Evolutionary conservation across 352 stramenopile genomes (phyloP), one percentile per base, ranked within the genome.

Genomic region (Globisporangium lucens): DNA sequence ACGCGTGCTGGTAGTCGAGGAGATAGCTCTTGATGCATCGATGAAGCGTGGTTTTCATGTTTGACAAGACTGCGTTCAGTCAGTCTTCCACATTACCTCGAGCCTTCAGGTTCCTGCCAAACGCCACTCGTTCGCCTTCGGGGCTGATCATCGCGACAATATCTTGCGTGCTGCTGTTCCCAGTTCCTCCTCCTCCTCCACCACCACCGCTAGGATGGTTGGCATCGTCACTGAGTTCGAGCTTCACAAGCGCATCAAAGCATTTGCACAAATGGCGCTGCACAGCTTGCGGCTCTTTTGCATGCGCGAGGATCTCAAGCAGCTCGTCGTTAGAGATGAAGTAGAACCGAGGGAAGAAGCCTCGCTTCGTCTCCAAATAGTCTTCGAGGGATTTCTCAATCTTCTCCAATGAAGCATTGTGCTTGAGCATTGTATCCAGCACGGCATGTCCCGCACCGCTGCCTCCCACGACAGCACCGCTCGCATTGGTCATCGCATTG

Each of bases 301-400:
- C 84, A 51, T 95, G 86, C 0, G 87, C 81, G 6, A 97, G 61
- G 35, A 97, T 93, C 61, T 95, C 87, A 4, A 97, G 66, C 36
- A 97, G 66, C 41, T 96, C 89, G 56, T 95, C 89, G 66, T 95
- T 95, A 36, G 85, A 91, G 57, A 97, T 88, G 65, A 96, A 97
- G 61, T 93, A 97, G 55, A 97, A 97, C 1, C 89, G 78, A 1
- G 89, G 87, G 65, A 97, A 97, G 35, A 83, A 80, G 13, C 76
- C 71, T n/a, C 89, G 87, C 55, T 97, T 97, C 7, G 83, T 90
- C 68, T 94, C 85, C 4, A 95, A 35, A 30, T 95, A 95, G 60
- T 93, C 87, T 68, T 92, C 85, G 1, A 94, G 71, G 5, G 85
- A 92, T 62, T 94, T 94, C 58, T 92, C 82, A 35, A 93, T 88